These are phyloP conservation scores for Circinella minor DNA, from an alignment of 371 early-diverging fungal species.

Conservation along the genomic window DNA sequence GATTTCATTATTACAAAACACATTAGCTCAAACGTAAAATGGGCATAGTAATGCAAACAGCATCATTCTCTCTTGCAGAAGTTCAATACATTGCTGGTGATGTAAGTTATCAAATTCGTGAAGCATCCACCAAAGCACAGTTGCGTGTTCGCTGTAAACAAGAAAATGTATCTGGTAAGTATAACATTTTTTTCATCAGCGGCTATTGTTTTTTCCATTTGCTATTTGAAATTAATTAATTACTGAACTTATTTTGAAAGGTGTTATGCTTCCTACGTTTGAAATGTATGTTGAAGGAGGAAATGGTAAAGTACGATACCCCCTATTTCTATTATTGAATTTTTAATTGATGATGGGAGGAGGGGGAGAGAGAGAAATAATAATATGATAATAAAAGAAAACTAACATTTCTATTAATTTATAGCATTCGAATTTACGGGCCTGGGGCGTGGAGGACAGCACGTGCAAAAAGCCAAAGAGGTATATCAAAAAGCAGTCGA, in stretches of 20 bases:
- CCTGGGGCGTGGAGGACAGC: constrained; percentile 96
- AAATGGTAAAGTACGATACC: constrained; percentile 61
- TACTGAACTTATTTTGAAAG: neutral
- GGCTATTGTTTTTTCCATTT: too few relatives aligned
- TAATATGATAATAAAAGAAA: too few relatives aligned
- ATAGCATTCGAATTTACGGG: constrained; percentile 94
- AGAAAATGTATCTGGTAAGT: constrained; percentile 93
- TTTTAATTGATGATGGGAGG: neutral
- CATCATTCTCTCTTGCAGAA: constrained; percentile 97
- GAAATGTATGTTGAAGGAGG: constrained; percentile 84
- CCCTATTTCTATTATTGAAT: too few relatives aligned
- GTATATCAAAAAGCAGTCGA: constrained; percentile 95
- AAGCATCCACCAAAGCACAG: constrained; percentile 89
- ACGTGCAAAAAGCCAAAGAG: constrained; percentile 92
- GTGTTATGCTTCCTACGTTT: constrained; percentile 91
- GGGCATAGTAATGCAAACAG: constrained; percentile 97
- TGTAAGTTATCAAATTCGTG: constrained; percentile 94
- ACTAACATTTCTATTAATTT: too few relatives aligned
- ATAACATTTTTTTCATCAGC: too few relatives aligned
- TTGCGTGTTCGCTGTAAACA: constrained; percentile 88
- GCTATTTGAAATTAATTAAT: too few relatives aligned
- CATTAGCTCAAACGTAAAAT: constrained; percentile 53
- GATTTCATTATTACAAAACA: too few relatives aligned
- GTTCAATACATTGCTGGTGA: constrained; percentile 98
- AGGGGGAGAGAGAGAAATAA: neutral